Base-by-base conservation (phyloP, 805 yeast genomes). In the Limtongia smithiae region DNA sequence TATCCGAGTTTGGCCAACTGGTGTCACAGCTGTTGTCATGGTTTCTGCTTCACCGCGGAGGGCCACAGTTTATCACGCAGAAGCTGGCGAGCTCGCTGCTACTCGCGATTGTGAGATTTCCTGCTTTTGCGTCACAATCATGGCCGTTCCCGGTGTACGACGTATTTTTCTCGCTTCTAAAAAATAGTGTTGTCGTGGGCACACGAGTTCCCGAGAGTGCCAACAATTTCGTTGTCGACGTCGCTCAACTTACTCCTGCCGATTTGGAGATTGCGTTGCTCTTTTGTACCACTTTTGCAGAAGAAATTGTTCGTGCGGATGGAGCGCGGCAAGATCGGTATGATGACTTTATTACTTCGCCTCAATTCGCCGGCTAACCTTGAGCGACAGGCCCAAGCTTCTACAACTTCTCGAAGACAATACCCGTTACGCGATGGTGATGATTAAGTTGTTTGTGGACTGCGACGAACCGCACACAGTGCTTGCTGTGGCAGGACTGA, bases 101-200 rank as follows among this genome's bases (percentile, higher is more conserved):
- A 2, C 52, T 54, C 6, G 53, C 38, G 1, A 20, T 51, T 14
- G 15, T 49, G 20, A 46, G 37, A 33, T 50, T 46, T 31, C 50
- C 52, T 3, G 35, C 43, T 12, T 30, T 21, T 8, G 48, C 42
- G 5, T 14, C n/a, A 6, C 8, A 37, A 11, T 17, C 34, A 15
- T 50, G 55, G 55, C 46, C 44, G 22, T 35, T 44, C 22, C 58
- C 58, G 3, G 44, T 54, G 8, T 50, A 46, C 15, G 52, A 46
- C 28, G 35, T 54, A 17, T 39, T 54, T 9, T 18, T 32, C 12
- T 54, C 55, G 20, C 32, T 51, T 3, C 34, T 41, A 3, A 27
- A 12, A 9, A 33, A 39, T 17, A 6, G 33, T 1, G 18, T 40
- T 2, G 17, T 20, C 17, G 41, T 49, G 3, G 43, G 36, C 18